Conservation (phyloP, 2,329 filamentous ascomycete species). For the Claviceps pusilla region DNA sequence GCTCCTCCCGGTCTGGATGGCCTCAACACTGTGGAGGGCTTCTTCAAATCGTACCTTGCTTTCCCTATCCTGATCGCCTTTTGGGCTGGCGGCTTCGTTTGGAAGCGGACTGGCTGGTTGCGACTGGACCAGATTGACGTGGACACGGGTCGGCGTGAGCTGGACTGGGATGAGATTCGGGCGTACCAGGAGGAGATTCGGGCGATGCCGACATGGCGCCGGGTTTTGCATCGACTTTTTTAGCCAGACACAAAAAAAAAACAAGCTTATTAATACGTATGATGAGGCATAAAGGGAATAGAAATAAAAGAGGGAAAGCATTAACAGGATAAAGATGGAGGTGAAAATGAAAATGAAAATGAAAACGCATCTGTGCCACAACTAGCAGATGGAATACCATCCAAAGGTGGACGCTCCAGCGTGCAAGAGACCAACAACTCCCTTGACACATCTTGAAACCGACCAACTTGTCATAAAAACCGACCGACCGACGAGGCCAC, state of each 20-base stretch:
- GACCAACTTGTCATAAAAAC: too few relatives aligned
- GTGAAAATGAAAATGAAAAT: too few relatives aligned
- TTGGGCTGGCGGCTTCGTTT: conserved; percentile 44
- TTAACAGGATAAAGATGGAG: too few relatives aligned
- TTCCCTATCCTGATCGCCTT: conserved; percentile 39
- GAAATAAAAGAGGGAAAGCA: too few relatives aligned
- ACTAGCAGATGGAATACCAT: too few relatives aligned
- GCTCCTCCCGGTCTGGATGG: conserved; percentile 18
- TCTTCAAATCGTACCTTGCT: conserved; percentile 41
- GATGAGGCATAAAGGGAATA: background rate
- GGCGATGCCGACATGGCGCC: conserved; percentile 7
- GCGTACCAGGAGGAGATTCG: conserved; percentile 7
- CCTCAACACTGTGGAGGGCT: conserved; percentile 27
- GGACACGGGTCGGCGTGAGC: conserved; percentile 48
- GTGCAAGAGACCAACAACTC: too few relatives aligned
- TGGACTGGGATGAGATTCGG: conserved; percentile 48
- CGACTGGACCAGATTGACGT: conserved; percentile 48
- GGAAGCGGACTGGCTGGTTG: conserved; percentile 51
- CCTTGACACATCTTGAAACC: too few relatives aligned
- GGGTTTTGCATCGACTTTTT: conserved; percentile 6
- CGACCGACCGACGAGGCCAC: too few relatives aligned
- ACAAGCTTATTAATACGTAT: too few relatives aligned
- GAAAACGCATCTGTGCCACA: too few relatives aligned
- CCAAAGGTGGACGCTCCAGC: too few relatives aligned
- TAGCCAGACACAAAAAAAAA: background rate